Percentiles rank a stretch among this genome's conserved stretches.
phyloP scores from a whole-genome alignment of 2,329 filamentous ascomycete species.

The Ophiocordyceps unilateralis region DNA sequence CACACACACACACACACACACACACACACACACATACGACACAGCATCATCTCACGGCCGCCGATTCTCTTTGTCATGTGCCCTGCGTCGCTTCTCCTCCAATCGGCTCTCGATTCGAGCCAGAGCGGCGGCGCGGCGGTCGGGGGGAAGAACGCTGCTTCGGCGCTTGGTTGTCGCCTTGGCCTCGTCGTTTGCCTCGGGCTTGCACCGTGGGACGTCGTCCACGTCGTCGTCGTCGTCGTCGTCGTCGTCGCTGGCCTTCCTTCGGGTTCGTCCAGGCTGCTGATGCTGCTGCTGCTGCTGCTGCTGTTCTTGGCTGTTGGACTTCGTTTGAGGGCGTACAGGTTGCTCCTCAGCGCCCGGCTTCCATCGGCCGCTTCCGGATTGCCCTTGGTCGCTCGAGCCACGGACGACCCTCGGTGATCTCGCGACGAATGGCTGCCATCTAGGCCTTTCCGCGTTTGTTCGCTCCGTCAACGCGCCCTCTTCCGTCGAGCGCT shows the following conservation, averaged over 20 bases:
- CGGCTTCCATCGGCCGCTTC: too few species aligned
- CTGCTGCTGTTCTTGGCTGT: too few species aligned
- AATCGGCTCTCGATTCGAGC: constrained; percentile 36
- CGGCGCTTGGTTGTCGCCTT: constrained; percentile 17
- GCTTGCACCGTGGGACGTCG: neutral
- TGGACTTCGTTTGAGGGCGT: too few species aligned
- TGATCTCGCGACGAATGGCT: constrained; percentile 23
- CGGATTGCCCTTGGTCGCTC: too few species aligned
- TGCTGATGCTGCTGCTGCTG: too few species aligned
- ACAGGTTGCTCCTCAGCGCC: constrained; percentile 6
- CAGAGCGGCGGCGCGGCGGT: constrained; percentile 34
- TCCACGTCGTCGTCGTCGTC: constrained; percentile 1
- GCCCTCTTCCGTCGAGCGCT: constrained; percentile 12
- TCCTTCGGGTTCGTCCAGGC: too few species aligned
- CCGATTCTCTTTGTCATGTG: constrained; percentile 34
- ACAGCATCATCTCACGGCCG: constrained; percentile 8
- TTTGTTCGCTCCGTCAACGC: constrained; percentile 9
- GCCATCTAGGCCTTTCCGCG: constrained; percentile 20
- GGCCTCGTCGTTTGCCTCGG: neutral
- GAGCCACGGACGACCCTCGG: constrained; percentile 21
- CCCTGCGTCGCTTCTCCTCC: constrained; percentile 27
- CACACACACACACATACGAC: neutral
- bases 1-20: neutral
- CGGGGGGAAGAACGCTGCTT: constrained; percentile 27
- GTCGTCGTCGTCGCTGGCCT: too few species aligned